A percentile compares a stretch with the other conserved stretches of the same genome.
Evolutionary conservation across 2,329 filamentous ascomycete genomes (phyloP).

Genomic region (Diaporthe helianthi): DNA sequence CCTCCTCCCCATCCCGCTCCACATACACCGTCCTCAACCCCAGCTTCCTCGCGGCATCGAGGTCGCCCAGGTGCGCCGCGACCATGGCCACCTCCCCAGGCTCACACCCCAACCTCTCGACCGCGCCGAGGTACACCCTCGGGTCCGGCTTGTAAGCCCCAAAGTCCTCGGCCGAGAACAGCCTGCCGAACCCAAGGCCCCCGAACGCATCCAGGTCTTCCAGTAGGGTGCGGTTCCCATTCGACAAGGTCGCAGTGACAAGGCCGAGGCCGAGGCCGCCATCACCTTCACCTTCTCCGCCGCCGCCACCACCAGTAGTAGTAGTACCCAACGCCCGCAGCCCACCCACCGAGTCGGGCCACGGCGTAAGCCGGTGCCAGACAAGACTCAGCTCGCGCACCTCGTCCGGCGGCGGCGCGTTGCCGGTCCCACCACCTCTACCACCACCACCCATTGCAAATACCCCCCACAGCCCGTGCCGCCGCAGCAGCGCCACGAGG

Average conservation of each 20-base stretch:
- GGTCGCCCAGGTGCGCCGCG: conserved; percentile 75
- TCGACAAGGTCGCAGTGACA: conserved; percentile 73
- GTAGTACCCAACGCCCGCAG: conserved; percentile 61
- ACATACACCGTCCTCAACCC: conserved; percentile 79
- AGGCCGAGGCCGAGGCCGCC: conserved; percentile 43
- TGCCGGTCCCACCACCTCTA: too few species aligned
- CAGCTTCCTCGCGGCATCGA: conserved; percentile 68
- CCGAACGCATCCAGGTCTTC: conserved; percentile 67
- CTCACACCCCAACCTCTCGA: conserved; percentile 59
- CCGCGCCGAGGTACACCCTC: conserved; percentile 73
- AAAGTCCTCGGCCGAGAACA: conserved; percentile 75
- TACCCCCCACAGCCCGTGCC: conserved; percentile 60
- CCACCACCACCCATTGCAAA: conserved; percentile 52
- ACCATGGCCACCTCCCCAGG: conserved; percentile 76
- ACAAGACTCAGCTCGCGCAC: conserved; percentile 68
- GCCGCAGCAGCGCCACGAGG: conserved; percentile 63
- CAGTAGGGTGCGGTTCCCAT: conserved; percentile 74
- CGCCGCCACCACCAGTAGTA: conserved; percentile 39
- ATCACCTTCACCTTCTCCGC: not conserved
- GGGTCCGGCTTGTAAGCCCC: conserved; percentile 76
- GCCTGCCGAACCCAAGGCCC: conserved; percentile 64
- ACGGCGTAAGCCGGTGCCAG: conserved; percentile 77
- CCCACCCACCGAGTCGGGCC: conserved; percentile 68
- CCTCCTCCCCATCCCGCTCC: conserved; percentile 72
- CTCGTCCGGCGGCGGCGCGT: conserved; percentile 51